Evolutionary conservation across 2,329 filamentous ascomycete genomes (phyloP), one percentile per base, ranked within the genome.

Genomic region (Clonostachys byssicola): DNA sequence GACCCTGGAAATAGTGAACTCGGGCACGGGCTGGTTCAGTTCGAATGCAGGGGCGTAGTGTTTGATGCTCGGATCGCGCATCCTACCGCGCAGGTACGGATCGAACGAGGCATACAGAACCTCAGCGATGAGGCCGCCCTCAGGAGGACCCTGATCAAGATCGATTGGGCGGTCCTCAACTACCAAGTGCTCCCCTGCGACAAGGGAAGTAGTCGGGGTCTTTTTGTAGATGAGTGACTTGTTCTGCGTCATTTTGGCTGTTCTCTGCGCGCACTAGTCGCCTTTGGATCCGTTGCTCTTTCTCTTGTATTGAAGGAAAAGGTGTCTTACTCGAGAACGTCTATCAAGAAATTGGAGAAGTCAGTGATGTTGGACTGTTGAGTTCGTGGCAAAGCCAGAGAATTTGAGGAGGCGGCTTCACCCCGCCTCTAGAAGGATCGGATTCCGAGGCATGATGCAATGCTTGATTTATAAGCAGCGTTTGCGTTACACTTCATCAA

Each of bases 1-100:
- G 23, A 95, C 83, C 60, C 82, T 84, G 54, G 80, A 76, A 54
- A 95, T 74, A 45, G 72, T 75, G 54, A 66, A 65, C 67, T 85
- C 92, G 54, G 67, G 69, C 52, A 95, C 78, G 52, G 88, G 80
- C 56, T 78, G 67, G 61, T 76, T 74, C 43, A 88, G 64, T 14
- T 74, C 62, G 59, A 83, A 89, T 12, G 65, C 52, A 1, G 62
- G 57, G 3, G 53, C 42, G 52, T 67, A 94, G 10, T 86, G 90
- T 68, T 86, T 81, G 61, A 70, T 58, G 35, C 72, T 64, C 7
- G 86, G 61, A 42, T 74, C 67, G 43, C 89, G 84, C 87, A 95
- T 92, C 56, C 81, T 80, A 51, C 86, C 87, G 48, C 91, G 86
- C 73, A 88, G 82, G 72, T 95, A 95, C 3, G 90, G 90, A 66